Evolutionary conservation across 176 grass and related monocot genomes (phyloP), one percentile per base, ranked within the genome.

Genomic region (Otatea glauca): DNA sequence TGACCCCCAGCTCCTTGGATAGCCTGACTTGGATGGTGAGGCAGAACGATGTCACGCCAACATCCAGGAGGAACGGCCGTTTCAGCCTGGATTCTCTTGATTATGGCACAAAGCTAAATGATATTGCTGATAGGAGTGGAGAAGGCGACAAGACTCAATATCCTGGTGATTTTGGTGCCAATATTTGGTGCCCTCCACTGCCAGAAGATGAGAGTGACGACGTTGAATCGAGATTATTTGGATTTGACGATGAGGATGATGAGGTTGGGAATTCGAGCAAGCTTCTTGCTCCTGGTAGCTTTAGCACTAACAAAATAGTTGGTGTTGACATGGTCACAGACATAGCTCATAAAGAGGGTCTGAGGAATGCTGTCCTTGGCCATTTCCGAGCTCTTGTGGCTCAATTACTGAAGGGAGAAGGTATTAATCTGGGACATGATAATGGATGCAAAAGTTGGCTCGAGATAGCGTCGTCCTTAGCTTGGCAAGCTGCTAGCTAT

Each of bases 341-440:
- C 50, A 84, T 85, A 75, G 83, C 44, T 39, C 88, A 92, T 16
- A 78, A 90, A 82, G 88, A 88, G 61, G 67, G 72, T 71, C 66
- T 92, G 51, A 91, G 35, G 38, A 90, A 64, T 88, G 86, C 83
- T 60, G 91, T 96, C 38, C 77, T 90, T 42, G 82, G 83, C 37
- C 91, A 95, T 92, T 98, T 96, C 61, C 88, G 70, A 70, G 93
- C 93, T 74, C 89, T 98, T 60, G 88, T 98, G 37, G 89, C 96
- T 64, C 96, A 98, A 24, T 88, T 98, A 86, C 83, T 98, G 68
- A 98, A 87, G 43, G 93, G 77, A 70, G 96, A 98, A 91, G 91
- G 91, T 43, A 59, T 98, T n/a, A 55, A 53, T 85, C 54, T 88
- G 18, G 89, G 68, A 76, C 88, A 85, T 58, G 91, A 88, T 5